These are phyloP conservation scores for Kondoa subrosea DNA, from an alignment of 768 basidiomycete species.

Conservation along the genomic window DNA sequence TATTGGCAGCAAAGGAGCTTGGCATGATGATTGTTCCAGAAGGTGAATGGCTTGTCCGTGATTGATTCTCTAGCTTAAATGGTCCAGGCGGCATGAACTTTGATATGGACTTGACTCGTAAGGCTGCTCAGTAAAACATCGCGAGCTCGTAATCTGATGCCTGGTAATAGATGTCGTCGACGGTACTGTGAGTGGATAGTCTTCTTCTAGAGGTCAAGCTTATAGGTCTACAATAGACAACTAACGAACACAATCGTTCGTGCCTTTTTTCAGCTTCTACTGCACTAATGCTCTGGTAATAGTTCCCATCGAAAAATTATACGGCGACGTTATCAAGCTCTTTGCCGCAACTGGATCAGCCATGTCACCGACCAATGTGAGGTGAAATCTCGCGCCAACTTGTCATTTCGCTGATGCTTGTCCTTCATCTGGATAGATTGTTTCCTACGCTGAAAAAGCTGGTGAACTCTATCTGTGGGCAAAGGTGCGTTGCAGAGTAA, in stretches of 20 bases:
- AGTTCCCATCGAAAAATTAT: not conserved
- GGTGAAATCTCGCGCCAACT: not conserved
- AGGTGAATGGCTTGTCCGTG: not conserved
- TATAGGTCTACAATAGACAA: not conserved
- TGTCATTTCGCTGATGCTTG: not conserved
- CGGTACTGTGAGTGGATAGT: not conserved
- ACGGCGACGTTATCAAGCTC: not conserved
- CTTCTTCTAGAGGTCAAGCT: not conserved
- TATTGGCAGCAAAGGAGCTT: not conserved
- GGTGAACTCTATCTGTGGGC: not conserved
- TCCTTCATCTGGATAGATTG: not conserved
- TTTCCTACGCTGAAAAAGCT: not conserved
- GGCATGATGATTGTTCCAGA: not conserved
- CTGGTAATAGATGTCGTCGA: not conserved
- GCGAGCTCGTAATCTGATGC: too few relatives aligned
- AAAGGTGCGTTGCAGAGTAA: too few relatives aligned
- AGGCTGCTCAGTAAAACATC: too few relatives aligned
- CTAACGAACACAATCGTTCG: not conserved
- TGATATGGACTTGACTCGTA: not conserved
- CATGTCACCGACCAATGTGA: not conserved
- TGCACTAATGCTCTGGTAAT: too few relatives aligned
- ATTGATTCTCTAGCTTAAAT: not conserved
- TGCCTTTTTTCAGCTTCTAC: too few relatives aligned
- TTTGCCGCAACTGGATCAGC: not conserved
- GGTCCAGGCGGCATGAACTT: not conserved